phyloP scores from a whole-genome alignment of 371 early-diverging fungal species.

The Syncephalastrum sp. region DNA sequence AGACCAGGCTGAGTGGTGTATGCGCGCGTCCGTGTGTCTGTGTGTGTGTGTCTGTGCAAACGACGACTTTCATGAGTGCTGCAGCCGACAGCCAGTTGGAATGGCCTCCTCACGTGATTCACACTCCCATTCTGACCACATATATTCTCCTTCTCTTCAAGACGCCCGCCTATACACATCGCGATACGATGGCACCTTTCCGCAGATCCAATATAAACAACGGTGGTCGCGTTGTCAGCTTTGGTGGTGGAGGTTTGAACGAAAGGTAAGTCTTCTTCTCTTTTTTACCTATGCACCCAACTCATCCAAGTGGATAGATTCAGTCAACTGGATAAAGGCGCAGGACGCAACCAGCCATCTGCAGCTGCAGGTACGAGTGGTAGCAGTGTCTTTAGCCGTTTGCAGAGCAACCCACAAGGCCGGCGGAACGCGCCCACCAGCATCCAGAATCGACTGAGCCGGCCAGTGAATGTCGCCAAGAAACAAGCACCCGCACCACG shows the following conservation, averaged over 20 bases:
- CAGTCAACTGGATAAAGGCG: slow-evolving; percentile 22
- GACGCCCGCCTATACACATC: no score
- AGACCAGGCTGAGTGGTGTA: no score
- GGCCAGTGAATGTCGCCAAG: slow-evolving; percentile 27
- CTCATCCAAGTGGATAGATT: slow-evolving; percentile 13
- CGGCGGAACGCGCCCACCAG: slow-evolving; percentile 13
- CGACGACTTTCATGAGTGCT: no score
- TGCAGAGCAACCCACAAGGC: slow-evolving; percentile 20
- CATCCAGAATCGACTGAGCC: slow-evolving; percentile 40
- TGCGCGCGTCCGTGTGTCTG: no score
- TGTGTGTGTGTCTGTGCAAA: no score
- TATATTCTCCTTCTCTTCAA: no score
- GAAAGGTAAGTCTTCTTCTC: slow-evolving; percentile 31
- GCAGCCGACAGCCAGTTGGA: no score
- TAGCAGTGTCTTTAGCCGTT: slow-evolving; percentile 37
- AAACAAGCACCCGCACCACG: slow-evolving; percentile 2
- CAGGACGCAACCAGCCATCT: slow-evolving; percentile 2
- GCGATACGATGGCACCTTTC: slow-evolving; percentile 16
- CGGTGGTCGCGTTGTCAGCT: slow-evolving; percentile 10
- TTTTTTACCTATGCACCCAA: not conserved
- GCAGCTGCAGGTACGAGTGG: not conserved
- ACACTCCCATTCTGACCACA: no score
- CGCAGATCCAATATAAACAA: slow-evolving; percentile 7
- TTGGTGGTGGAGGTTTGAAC: slow-evolving; percentile 39
- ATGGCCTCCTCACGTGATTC: no score